Base-by-base conservation (phyloP, 2,329 filamentous ascomycete genomes). In the Fulvia fulva region DNA sequence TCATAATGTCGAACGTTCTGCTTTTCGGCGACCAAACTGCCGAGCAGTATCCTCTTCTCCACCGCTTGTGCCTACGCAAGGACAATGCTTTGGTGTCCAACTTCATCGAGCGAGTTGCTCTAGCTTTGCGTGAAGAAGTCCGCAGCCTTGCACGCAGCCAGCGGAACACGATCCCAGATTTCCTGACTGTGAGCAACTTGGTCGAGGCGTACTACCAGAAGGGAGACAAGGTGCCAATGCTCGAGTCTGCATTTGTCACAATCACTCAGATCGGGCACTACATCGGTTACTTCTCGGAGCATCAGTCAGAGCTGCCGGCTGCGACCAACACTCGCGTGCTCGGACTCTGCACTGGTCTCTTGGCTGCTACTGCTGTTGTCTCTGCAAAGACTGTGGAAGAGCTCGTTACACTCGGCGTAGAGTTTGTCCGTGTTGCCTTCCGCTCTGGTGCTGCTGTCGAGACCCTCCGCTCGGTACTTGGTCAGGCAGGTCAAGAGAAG, bases 21-120 rank as follows among this genome's bases (percentile, higher is more conserved):
- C 81, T 89, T 62, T 88, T 89, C 70, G 86, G 86, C 76, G 87
- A 89, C 70, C 87, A 89, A 75, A 88, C 86, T 60, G 80, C 85
- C 67, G 84, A 87, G 71, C 86, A 86, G 66, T 83, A 87, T 70
- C 77, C 76, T 65, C 84, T 87, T 63, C 75, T 89, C 60, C 74
- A 76, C 64, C 78, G 78, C 66, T 73, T 78, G 28, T 72, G 74
- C 57, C 73, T 77, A 52, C 75, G 77, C 67, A 79, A 76, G 65
- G 77, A 78, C 68, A 81, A 81, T 69, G 81, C 84, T 52, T 77
- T 87, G 25, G 79, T 87, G 51, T 80, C 78, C 66, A 83, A 81
- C 49, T 89, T 89, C 70, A 75, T 88, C 57, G 81, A 85, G 62
- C 79, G 82, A 64, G 78, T 78, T 55, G 78, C 79, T 61, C 78